Conservation (phyloP, 768 basidiomycete species). For the Termitomyces sp. region DNA sequence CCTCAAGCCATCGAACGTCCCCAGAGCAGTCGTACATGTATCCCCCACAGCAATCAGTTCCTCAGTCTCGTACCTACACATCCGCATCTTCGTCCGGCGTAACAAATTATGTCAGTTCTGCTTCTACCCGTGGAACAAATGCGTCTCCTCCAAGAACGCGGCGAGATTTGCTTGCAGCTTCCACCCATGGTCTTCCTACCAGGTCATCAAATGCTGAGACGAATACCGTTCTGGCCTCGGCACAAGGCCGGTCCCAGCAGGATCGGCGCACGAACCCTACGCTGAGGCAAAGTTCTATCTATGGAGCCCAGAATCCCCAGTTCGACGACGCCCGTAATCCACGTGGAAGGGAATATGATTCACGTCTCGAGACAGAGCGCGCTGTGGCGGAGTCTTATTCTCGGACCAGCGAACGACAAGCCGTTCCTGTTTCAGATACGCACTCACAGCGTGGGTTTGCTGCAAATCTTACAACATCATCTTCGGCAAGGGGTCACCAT, state of each 20-base stretch:
- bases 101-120: background rate
- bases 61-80: background rate
- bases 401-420: background rate
- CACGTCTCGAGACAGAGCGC: background rate
- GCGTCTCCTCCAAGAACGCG: background rate
- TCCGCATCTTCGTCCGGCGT: background rate
- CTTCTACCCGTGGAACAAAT: background rate
- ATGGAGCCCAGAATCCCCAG: background rate
- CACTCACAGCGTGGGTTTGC: background rate
- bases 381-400: background rate
- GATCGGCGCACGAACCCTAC: background rate
- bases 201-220: background rate
- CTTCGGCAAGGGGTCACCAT: background rate
- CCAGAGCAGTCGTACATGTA: slow-evolving; percentile 2
- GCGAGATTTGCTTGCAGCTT: slow-evolving; percentile 3
- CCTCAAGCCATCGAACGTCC: background rate
- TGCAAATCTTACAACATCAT: background rate
- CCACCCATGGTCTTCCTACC: background rate
- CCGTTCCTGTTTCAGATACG: background rate
- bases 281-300: background rate
- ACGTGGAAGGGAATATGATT: background rate
- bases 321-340: background rate
- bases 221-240: background rate
- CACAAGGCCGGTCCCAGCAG: background rate
- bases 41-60: background rate